Evolutionary conservation across 164 flowering plant genomes (phyloP), one percentile per base, ranked within the genome.

Genomic region (Warburgia ugandensis): DNA sequence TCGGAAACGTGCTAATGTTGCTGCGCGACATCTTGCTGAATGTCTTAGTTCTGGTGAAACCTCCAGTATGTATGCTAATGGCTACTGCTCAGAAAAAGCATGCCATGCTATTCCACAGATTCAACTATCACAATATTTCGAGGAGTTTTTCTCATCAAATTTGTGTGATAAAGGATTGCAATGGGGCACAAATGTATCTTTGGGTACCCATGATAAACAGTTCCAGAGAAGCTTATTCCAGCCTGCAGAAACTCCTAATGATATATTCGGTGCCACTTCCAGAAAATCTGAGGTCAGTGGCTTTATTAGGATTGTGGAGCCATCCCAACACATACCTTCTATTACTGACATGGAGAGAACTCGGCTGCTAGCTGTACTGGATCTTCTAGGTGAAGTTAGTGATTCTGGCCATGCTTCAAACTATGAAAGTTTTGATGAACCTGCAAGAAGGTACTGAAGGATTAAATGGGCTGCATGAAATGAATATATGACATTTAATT

Each of bases 361-460:
- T 20, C 73, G 84, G 62, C 60, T 76, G 52, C 77, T 78, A 63
- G 79, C 96, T 33, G 50, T 81, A 48, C 54, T 74, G 32, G 90
- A 89, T 75, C 81, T 89, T 69, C 68, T 89, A 5, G 63, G 58
- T 45, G 99, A 94, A 76, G 47, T 94, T 52, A 72, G 74, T 65
- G 67, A 66, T 63, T 52, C 70, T 35, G 48, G 70, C 14, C 51
- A 68, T 50, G 52, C 70, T 65, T 84, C 94, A 63, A 74, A 69
- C 38, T 94, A 86, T 70, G 77, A 55, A 62, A 77, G 85, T 66
- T 84, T 94, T 54, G 99, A 94, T 81, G 90, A 73, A 64, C 74
- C 96, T 55, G 97, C 90, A 12, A 69, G 74, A 69, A 89, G 99
- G 99, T 94, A 89, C 30, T 45, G n/a, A n/a, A n/a, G n/a, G n/a